Evolutionary conservation across 2,329 filamentous ascomycete species (phyloP), one percentile per base, ranked within the genome.

Genomic region (Penicillium sclerotigenum): DNA sequence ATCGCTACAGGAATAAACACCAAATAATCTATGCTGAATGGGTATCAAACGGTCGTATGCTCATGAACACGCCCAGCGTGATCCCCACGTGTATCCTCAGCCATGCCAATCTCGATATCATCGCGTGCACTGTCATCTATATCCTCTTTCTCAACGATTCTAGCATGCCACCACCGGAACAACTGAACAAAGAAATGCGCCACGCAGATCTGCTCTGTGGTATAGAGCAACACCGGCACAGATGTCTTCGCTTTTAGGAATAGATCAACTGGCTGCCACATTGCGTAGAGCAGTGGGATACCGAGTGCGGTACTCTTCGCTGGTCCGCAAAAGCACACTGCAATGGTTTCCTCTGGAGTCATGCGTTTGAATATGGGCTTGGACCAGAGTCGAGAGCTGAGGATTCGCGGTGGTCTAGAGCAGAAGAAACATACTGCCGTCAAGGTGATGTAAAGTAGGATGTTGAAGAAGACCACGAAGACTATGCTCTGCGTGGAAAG

Each of bases 301-400:
- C 87, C 87, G 55, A 90, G 77, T 3, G 83, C 85, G 1, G 87
- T 86, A 3, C 87, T 89, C 72, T 91, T 91, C 14, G 87, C 87
- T 0, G 87, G 86, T 26, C 84, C 86, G 64, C 87, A 89, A 71
- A 90, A 90, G 63, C 87, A 89, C 14, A 89, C 83, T 0, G 88
- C 86, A 47, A 90, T 82, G 0, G 87, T 82, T 63, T 89, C 84
- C 56, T 82, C 80, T 36, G 80, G 81, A 0, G 80, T 73, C 68
- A 88, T 59, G 26, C 58, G 61, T 34, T 59, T 62, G 37, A 75
- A 69, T 3, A 73, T 45, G n/a, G 57, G 46, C 14, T 59, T 51
- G 2, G 55, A 61, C 67, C 61, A 68, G 10, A 31, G 24, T 3
- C 52, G 50, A 20, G 59, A 61, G 5, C 51, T 57, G 3, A 73